Evolutionary conservation across 2,329 filamentous ascomycete genomes (phyloP).

Genomic region (Macroventuria anomochaeta): DNA sequence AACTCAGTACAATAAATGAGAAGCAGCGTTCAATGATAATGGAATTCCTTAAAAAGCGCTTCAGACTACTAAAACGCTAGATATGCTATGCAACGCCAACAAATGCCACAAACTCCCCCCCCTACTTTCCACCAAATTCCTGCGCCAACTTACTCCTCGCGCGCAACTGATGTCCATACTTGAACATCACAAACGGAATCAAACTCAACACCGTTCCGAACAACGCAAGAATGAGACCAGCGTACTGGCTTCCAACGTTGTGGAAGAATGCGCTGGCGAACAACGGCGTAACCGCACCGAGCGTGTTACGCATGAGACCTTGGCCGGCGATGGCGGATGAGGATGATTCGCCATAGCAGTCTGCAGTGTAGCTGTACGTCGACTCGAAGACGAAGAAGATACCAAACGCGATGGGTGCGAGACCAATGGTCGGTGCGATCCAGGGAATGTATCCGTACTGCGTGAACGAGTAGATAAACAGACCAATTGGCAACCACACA

Average conservation of each 20-base stretch:
- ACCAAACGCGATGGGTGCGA: conserved; percentile 59
- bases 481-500: conserved; percentile 39
- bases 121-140: conserved; percentile 25
- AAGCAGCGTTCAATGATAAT: too few relatives aligned
- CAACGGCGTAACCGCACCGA: conserved; percentile 60
- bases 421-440: conserved; percentile 58
- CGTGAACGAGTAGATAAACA: conserved; percentile 60
- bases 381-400: conserved; percentile 60
- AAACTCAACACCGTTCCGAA: conserved; percentile 53
- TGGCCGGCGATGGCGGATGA: conserved; percentile 57
- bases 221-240: conserved; percentile 57
- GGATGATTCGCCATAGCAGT: conserved; percentile 59
- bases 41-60: too few relatives aligned
- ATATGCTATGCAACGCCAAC: neutral
- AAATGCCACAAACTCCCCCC: neutral
- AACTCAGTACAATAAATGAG: too few relatives aligned
- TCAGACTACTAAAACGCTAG: neutral
- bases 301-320: conserved; percentile 60
- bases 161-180: conserved; percentile 50
- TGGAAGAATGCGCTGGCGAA: conserved; percentile 62
- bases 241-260: conserved; percentile 61
- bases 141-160: conserved; percentile 51
- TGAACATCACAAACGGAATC: conserved; percentile 55
- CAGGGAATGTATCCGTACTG: conserved; percentile 58
- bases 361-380: conserved; percentile 59